Percentiles rank a stretch among this genome's conserved stretches.
Conservation (phyloP, 495 filamentous ascomycete genomes). For the Neurospora tetraspora region DNA sequence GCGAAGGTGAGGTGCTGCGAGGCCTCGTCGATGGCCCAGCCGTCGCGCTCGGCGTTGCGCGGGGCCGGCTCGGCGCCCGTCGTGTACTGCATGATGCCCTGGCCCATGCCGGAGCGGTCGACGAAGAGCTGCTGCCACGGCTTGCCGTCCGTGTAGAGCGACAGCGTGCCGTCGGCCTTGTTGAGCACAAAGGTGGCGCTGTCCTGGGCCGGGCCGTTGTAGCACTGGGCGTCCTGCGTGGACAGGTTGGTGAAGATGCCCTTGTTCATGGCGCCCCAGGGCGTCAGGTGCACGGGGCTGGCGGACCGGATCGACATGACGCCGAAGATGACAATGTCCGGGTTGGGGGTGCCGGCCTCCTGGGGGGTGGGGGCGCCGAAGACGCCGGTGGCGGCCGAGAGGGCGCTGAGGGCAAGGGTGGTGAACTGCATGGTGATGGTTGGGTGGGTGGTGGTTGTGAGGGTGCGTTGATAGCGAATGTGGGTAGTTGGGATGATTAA, state of each 20-base stretch:
- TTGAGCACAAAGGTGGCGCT: conserved; percentile 41
- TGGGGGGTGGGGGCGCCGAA: conserved; percentile 9
- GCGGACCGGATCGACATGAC: conserved; percentile 40
- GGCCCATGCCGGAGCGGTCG: conserved; percentile 47
- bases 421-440: conserved; percentile 10
- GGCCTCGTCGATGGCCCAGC: too few species aligned
- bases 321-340: conserved; percentile 23
- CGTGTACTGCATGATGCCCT: conserved; percentile 42
- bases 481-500: background rate
- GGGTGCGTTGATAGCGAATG: background rate
- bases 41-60: conserved; percentile 25
- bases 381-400: conserved; percentile 38
- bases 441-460: background rate
- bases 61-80: conserved; percentile 28
- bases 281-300: conserved; percentile 32
- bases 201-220: conserved; percentile 21
- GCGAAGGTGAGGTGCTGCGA: too few species aligned
- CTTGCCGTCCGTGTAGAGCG: conserved; percentile 31
- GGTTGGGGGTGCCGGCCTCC: conserved; percentile 2
- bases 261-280: conserved; percentile 32
- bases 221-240: conserved; percentile 35
- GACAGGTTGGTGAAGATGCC: conserved; percentile 35
- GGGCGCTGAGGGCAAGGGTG: conserved; percentile 6
- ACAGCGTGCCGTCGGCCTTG: conserved; percentile 29
- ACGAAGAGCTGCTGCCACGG: conserved; percentile 39